phyloP scores from a whole-genome alignment of 2,329 filamentous ascomycete species.

The Elsinoe perseae region DNA sequence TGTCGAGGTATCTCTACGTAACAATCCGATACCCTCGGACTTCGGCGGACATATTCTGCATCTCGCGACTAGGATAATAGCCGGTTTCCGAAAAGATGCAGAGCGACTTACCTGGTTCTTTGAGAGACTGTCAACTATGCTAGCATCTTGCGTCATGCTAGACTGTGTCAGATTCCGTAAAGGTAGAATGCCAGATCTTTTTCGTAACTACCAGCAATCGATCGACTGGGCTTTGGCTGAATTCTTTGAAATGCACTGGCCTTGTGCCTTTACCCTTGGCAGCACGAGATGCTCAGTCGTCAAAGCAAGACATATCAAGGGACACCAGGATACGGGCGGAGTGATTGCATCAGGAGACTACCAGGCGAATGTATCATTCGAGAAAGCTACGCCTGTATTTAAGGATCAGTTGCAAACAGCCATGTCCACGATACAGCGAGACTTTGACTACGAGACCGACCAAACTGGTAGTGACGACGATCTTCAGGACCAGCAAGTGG shows the following conservation, averaged over 20 bases:
- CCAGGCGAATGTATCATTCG: conserved; percentile 30
- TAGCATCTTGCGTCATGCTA: conserved; percentile 46
- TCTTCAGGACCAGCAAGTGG: conserved; percentile 17
- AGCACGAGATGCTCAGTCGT: conserved; percentile 28
- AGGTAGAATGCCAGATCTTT: conserved; percentile 33
- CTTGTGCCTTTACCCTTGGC: conserved; percentile 36
- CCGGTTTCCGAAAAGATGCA: conserved; percentile 28
- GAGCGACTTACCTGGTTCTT: conserved; percentile 34
- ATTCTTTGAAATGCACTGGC: conserved; percentile 33
- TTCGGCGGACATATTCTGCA: conserved; percentile 46
- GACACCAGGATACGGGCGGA: conserved; percentile 40
- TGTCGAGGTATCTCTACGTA: conserved; percentile 38
- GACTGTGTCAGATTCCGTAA: conserved; percentile 37
- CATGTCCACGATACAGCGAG: conserved; percentile 19
- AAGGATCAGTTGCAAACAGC: conserved; percentile 24
- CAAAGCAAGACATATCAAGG: conserved; percentile 35
- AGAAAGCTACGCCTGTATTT: conserved; percentile 26
- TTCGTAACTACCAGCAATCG: conserved; percentile 37
- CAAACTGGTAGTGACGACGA: conserved; percentile 22
- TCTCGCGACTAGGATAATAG: conserved; percentile 37
- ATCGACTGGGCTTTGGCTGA: conserved; percentile 36
- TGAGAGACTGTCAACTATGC: conserved; percentile 39
- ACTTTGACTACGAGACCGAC: conserved; percentile 5
- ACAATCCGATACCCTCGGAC: conserved; percentile 41
- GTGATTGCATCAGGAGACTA: conserved; percentile 39